A percentile compares a stretch with the other conserved stretches of the same genome.
These are phyloP conservation scores for Tulasnella sp. DNA, from an alignment of 768 basidiomycete species.

Conservation along the genomic window DNA sequence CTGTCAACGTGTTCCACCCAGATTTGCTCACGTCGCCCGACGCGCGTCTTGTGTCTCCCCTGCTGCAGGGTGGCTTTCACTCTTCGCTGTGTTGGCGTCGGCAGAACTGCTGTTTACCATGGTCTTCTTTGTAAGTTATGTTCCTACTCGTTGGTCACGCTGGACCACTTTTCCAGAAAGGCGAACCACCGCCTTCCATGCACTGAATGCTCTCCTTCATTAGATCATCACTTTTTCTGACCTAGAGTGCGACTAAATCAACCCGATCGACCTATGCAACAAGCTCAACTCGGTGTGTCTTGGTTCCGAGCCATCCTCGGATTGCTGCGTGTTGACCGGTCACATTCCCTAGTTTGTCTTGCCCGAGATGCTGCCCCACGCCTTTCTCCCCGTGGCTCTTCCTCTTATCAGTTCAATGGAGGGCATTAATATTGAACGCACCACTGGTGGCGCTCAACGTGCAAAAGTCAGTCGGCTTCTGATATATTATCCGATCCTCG, in stretches of 20 bases:
- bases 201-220: too few relatives aligned
- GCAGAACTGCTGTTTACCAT: constrained; percentile 93
- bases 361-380: constrained; percentile 92
- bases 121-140: constrained; percentile 92
- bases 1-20: too few relatives aligned
- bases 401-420: constrained; percentile 92
- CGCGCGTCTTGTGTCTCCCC: too few relatives aligned
- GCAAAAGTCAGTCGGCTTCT: constrained; percentile 62
- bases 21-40: too few relatives aligned
- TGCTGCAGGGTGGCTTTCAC: constrained; percentile 89
- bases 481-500: background rate
- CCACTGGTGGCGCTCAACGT: constrained; percentile 83
- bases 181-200: too few relatives aligned
- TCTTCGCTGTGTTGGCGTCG: constrained; percentile 91
- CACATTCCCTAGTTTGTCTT: constrained; percentile 78
- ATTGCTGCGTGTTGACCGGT: too few relatives aligned
- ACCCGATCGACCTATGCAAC: constrained; percentile 99
- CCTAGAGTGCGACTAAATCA: constrained; percentile 98
- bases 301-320: too few relatives aligned
- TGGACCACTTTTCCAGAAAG: too few relatives aligned
- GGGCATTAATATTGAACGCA: constrained; percentile 76
- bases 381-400: constrained; percentile 82
- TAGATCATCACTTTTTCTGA: constrained; percentile 99
- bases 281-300: constrained; percentile 97
- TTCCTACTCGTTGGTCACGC: too few relatives aligned